A percentile compares a stretch with the other conserved stretches of the same genome.
Conservation (phyloP, 352 stramenopile genomes). For the Phytophthora europaea region DNA sequence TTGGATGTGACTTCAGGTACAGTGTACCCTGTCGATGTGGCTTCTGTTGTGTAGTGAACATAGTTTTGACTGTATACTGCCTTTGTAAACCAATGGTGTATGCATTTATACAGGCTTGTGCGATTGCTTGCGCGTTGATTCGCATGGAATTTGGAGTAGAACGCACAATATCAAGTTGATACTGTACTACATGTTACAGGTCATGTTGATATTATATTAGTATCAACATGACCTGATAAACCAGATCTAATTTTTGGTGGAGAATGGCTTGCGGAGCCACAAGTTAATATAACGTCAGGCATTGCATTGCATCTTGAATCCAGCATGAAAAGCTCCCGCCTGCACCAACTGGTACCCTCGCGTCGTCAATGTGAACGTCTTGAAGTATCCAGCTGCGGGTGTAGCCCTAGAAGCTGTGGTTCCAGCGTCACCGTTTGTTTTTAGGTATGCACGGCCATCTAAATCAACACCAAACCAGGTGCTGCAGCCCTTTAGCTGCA, state of each 20-base stretch:
- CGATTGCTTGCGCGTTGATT: too few species aligned
- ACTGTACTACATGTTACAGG: too few species aligned
- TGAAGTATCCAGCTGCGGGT: conserved; percentile 5
- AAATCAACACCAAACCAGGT: background rate
- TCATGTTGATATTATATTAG: too few species aligned
- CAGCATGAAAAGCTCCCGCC: background rate
- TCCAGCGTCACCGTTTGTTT: conserved; percentile 1
- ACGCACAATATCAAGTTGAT: too few species aligned
- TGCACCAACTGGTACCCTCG: conserved; percentile 3
- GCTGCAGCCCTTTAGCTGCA: conserved; percentile 16
- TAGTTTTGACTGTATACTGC: too few species aligned
- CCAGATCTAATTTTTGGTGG: background rate
- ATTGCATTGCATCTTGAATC: background rate
- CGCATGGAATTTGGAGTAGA: too few species aligned
- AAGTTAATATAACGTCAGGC: background rate
- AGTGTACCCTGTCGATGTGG: too few species aligned
- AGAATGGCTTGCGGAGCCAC: background rate
- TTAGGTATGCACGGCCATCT: background rate
- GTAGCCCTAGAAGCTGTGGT: conserved; percentile 35
- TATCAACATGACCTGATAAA: background rate
- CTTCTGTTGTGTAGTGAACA: too few species aligned
- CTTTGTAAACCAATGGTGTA: too few species aligned
- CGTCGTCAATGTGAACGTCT: conserved; percentile 11
- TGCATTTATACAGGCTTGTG: too few species aligned
- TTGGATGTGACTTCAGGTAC: too few species aligned